Evolutionary conservation across 2,329 filamentous ascomycete species (phyloP), one percentile per base, ranked within the genome.

Genomic region (Ophiostoma himal-ulmi): DNA sequence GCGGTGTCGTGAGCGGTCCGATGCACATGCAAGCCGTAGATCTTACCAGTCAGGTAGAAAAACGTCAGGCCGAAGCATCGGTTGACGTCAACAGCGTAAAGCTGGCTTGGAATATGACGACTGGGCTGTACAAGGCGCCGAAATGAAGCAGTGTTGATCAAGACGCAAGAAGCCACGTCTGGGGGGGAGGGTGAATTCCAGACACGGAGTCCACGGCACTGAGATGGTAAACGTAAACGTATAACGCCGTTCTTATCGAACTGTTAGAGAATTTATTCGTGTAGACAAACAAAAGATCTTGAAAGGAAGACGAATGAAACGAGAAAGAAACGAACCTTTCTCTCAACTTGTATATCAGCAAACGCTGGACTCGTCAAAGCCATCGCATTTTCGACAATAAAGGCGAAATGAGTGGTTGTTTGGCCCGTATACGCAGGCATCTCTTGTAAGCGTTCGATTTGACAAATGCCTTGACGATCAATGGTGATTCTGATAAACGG

Each of bases 261-360:
- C 5, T 68, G 67, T 57, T 26, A 57, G 67, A 39, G 37, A 36
- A n/a, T 68, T 57, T 13, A 13, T 37, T 57, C 67, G 66, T 62
- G 52, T 30, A 41, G 48, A 62, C 52, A 68, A 39, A 57, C 7
- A 30, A 37, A 39, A 57, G 22, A 68, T 36, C 41, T 36, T 60
- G 36, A 68, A 10, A 62, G 52, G 11, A 41, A 26, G 39, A 68
- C 10, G 52, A n/a, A 30, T 41, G 11, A 44, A 7, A 68, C 1
- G 17, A 64, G 22, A 69, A 64, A 26, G 60, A 52, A 66, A 69
- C 68, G 41, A 69, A 66, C 68, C 57, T 69, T 64, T 64, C 36
- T 64, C 37, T 69, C 68, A 14, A 69, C 54, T 20, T 64, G 37
- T n/a, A 69, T 52, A 69, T 69, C 54, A 14, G 68, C 52, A 69